phyloP scores from a whole-genome alignment of 1,284 basidiomycete genomes.

The Fomitopsis betulina region DNA sequence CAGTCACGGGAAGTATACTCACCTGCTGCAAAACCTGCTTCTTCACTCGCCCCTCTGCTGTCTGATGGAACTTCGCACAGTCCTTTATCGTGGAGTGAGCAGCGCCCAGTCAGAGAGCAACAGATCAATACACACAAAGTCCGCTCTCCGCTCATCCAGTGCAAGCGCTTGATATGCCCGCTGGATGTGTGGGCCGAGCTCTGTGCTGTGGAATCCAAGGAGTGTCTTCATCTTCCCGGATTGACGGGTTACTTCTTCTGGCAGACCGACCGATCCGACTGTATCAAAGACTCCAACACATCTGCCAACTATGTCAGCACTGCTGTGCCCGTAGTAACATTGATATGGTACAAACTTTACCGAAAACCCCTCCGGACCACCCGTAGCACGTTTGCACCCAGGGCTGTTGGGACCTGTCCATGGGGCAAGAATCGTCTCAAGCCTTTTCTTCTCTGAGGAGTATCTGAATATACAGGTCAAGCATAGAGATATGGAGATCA shows the following conservation, averaged over 20 bases:
- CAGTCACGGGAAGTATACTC: neutral
- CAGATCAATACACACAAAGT: slow-evolving; percentile 54
- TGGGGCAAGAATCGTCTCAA: slow-evolving; percentile 41
- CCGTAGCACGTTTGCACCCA: slow-evolving; percentile 47
- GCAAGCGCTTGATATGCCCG: slow-evolving; percentile 64
- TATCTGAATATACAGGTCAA: neutral
- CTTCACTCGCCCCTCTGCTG: slow-evolving; percentile 44
- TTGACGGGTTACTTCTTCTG: slow-evolving; percentile 50
- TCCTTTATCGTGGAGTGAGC: slow-evolving; percentile 32
- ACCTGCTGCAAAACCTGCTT: slow-evolving; percentile 59
- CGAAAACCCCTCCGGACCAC: slow-evolving; percentile 44
- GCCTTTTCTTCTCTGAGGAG: slow-evolving; percentile 35
- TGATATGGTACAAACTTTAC: slow-evolving; percentile 45
- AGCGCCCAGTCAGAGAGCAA: neutral
- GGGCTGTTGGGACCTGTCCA: slow-evolving; percentile 47
- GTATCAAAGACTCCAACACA: slow-evolving; percentile 73
- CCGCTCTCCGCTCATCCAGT: slow-evolving; percentile 56
- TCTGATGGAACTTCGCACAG: slow-evolving; percentile 60
- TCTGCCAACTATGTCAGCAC: slow-evolving; percentile 29
- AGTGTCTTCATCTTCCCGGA: slow-evolving; percentile 38
- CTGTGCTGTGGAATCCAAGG: slow-evolving; percentile 59
- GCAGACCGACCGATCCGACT: slow-evolving; percentile 63
- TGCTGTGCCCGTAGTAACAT: neutral
- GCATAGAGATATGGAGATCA: neutral
- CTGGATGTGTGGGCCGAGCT: slow-evolving; percentile 59